Base-by-base conservation (phyloP, 768 basidiomycete genomes). In the Gyrodon lividus region DNA sequence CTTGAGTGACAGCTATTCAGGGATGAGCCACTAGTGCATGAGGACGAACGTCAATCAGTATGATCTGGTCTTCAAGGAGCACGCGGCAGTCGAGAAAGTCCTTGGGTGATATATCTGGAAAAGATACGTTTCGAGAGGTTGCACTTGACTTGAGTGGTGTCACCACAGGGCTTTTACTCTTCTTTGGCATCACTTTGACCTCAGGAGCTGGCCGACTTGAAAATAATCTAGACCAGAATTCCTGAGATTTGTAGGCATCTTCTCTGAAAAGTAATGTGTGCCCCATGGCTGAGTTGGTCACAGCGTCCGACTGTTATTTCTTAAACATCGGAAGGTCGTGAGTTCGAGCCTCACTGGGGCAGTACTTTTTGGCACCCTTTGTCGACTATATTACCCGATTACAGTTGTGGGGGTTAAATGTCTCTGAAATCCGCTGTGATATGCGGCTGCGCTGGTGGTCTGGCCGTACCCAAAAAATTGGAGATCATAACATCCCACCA, bases 211-310 rank as follows among this genome's bases (percentile, higher is more conserved):
- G n/a, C n/a, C n/a, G n/a, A n/a, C n/a, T n/a, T n/a, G n/a, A n/a
- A n/a, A n/a, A n/a, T n/a, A n/a, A n/a, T n/a, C n/a, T n/a, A n/a
- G n/a, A n/a, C n/a, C n/a, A n/a, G n/a, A n/a, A n/a, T n/a, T n/a
- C n/a, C n/a, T n/a, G n/a, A n/a, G n/a, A n/a, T n/a, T n/a, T n/a
- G n/a, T n/a, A n/a, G n/a, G n/a, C n/a, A 2, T 19, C 17, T 12
- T 5, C 39, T 19, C 9, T 1, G n/a, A 1, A 9, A 24, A 24
- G 20, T 35, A 42, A n/a, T n/a, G n/a, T 47, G 34, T 80, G 77
- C 77, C 77, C 78, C 78, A 75, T 80, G 77, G 77, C 78, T 83
- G 77, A 83, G 82, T 83, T 83, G 82, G 82, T 83, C 73, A 83
- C 79, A 82, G 82, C 81, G 82, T 83, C 82, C 81, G 82, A 84